A percentile compares a stretch with the other conserved stretches of the same genome.
phyloP scores from a whole-genome alignment of 2,329 filamentous ascomycete species.

The Aspergillus unguis region DNA sequence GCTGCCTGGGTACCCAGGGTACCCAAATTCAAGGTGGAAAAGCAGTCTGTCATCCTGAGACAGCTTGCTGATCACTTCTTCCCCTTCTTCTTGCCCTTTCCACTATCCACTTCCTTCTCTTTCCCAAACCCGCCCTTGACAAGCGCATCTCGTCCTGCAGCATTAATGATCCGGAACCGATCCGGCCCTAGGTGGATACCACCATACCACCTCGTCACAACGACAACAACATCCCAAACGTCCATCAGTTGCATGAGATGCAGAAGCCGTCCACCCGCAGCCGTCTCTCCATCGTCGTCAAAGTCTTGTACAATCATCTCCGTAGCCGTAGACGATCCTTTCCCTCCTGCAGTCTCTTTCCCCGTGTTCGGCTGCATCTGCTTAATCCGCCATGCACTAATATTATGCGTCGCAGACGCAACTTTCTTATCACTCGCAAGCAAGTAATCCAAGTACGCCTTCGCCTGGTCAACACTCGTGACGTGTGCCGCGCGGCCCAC shows the following conservation, averaged over 20 bases:
- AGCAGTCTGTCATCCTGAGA: too few relatives aligned
- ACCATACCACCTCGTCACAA: slow-evolving; percentile 94
- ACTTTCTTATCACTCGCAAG: slow-evolving; percentile 79
- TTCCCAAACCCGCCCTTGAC: slow-evolving; percentile 69
- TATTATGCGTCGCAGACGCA: slow-evolving; percentile 88
- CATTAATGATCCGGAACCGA: slow-evolving; percentile 86
- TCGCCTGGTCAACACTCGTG: slow-evolving; percentile 66
- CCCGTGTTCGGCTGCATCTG: slow-evolving; percentile 21
- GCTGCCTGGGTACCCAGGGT: not conserved
- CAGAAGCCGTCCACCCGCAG: slow-evolving; percentile 78
- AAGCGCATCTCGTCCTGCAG: slow-evolving; percentile 77
- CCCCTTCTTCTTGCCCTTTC: slow-evolving; percentile 56
- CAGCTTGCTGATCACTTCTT: slow-evolving; percentile 33
- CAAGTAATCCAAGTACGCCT: slow-evolving; percentile 68
- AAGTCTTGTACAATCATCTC: slow-evolving; percentile 75
- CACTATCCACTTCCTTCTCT: slow-evolving; percentile 41
- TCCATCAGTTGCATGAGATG: slow-evolving; percentile 95
- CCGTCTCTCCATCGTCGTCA: slow-evolving; percentile 93
- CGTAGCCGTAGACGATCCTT: slow-evolving; percentile 22
- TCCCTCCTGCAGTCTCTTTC: not conserved
- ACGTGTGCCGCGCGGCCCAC: slow-evolving; percentile 73
- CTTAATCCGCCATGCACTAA: slow-evolving; percentile 86
- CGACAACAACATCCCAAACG: slow-evolving; percentile 86
- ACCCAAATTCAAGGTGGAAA: not conserved
- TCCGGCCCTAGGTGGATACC: slow-evolving; percentile 85